These are phyloP conservation scores for Claviceps africana DNA, from an alignment of 2,329 filamentous ascomycete genomes.

Conservation along the genomic window DNA sequence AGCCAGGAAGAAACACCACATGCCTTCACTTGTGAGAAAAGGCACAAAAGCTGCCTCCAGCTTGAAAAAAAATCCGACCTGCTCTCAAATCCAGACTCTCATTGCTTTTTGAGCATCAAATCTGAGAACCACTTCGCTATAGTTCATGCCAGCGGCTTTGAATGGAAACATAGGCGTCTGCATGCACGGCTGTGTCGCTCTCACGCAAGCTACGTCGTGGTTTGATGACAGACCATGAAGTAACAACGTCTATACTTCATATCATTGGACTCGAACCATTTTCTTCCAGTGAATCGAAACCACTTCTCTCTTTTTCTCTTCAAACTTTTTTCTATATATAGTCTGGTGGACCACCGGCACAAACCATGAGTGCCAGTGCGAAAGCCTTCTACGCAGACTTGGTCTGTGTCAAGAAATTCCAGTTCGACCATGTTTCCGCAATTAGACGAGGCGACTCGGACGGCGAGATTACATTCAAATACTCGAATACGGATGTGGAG, in stretches of 20 bases:
- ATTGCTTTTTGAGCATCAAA: not conserved
- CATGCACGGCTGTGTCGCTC: not conserved
- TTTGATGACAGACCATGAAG: not conserved
- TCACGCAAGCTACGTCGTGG: not conserved
- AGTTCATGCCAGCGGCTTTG: not conserved
- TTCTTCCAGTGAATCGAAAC: not conserved
- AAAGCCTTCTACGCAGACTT: conserved; percentile 44
- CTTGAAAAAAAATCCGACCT: not conserved
- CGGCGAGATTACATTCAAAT: conserved; percentile 55
- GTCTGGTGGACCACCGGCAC: not conserved
- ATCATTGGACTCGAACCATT: not conserved
- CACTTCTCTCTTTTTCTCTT: not conserved
- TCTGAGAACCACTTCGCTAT: not conserved
- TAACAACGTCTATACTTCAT: not conserved
- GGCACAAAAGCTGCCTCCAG: not conserved
- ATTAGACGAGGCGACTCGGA: conserved; percentile 54
- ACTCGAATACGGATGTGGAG: conserved; percentile 15
- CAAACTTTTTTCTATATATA: not conserved
- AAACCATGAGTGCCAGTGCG: not conserved
- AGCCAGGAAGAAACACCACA: not conserved
- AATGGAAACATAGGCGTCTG: not conserved
- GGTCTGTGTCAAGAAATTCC: conserved; percentile 22
- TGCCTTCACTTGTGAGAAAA: not conserved
- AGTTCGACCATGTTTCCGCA: conserved; percentile 34
- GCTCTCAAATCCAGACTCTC: not conserved